Percentiles rank a stretch among this genome's conserved stretches.
phyloP scores from a whole-genome alignment of 345 rosid genomes.

The Firmiana major region DNA sequence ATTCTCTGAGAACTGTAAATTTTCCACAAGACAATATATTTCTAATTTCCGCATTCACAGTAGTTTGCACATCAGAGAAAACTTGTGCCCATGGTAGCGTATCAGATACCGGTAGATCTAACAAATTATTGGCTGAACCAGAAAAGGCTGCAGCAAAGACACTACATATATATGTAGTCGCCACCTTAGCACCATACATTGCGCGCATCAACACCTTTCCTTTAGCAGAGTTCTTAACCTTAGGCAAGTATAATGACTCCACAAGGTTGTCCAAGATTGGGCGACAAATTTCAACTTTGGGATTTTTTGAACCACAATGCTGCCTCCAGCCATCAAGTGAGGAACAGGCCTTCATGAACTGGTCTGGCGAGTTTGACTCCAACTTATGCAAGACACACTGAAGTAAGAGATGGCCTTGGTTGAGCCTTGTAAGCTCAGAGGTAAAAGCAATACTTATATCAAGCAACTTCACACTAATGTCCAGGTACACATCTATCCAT shows the following conservation, averaged over 20 bases:
- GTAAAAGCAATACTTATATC: constrained; percentile 76
- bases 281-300: constrained; percentile 55
- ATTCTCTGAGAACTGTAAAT: constrained; percentile 51
- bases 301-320: constrained; percentile 55
- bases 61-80: constrained; percentile 50
- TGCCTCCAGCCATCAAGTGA: constrained; percentile 77
- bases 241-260: constrained; percentile 59
- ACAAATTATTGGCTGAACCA: constrained; percentile 51
- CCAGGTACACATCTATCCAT: constrained; percentile 89
- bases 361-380: constrained; percentile 45
- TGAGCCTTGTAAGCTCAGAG: constrained; percentile 70
- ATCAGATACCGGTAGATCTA: constrained; percentile 46
- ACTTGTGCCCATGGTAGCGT: constrained; percentile 54
- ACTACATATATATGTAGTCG: constrained; percentile 69
- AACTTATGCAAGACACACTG: constrained; percentile 64
- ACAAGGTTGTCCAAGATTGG: constrained; percentile 52
- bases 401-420: constrained; percentile 76
- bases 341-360: constrained; percentile 48
- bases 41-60: constrained; percentile 50
- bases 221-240: constrained; percentile 83
- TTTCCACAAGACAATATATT: constrained; percentile 34
- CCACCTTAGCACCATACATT: constrained; percentile 83
- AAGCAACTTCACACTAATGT: constrained; percentile 79
- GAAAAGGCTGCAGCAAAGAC: constrained; percentile 73
- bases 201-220: constrained; percentile 91